phyloP scores from a whole-genome alignment of 768 basidiomycete species.

The Zangia roseola region DNA sequence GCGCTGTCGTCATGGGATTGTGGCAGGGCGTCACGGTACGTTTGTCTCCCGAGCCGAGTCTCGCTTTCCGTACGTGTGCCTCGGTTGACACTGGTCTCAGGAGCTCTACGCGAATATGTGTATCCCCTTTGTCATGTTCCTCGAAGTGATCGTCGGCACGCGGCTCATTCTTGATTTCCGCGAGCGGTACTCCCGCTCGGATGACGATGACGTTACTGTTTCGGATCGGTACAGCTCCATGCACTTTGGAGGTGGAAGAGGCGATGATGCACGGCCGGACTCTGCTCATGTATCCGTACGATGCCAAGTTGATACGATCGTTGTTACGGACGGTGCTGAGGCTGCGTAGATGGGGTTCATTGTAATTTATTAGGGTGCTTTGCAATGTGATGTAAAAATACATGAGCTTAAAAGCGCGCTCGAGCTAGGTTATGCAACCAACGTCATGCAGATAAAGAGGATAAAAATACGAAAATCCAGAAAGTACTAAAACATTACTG shows the following conservation, averaged over 20 bases:
- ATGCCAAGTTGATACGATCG: slow-evolving; percentile 19
- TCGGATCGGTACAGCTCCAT: slow-evolving; percentile 15
- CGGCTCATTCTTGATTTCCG: slow-evolving; percentile 33
- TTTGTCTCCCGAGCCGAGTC: not conserved
- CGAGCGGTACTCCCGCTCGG: slow-evolving; percentile 24
- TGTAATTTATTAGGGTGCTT: slow-evolving; percentile 6
- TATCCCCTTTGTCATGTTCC: slow-evolving; percentile 30
- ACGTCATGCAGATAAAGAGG: slow-evolving; percentile 10
- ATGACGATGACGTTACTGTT: slow-evolving; percentile 3
- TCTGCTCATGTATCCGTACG: slow-evolving; percentile 5
- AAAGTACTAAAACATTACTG: not conserved
- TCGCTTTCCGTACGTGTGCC: not conserved
- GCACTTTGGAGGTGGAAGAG: slow-evolving; percentile 8
- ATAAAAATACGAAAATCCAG: slow-evolving; percentile 11
- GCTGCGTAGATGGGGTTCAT: not conserved
- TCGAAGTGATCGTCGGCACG: slow-evolving; percentile 31
- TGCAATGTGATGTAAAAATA: slow-evolving; percentile 17
- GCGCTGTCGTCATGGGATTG: slow-evolving; percentile 25
- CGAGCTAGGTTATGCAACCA: not conserved
- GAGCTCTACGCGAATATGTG: slow-evolving; percentile 29
- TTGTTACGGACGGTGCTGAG: slow-evolving; percentile 7
- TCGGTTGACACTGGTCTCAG: slow-evolving; percentile 5
- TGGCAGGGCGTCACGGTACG: slow-evolving; percentile 27
- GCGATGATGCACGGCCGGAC: slow-evolving; percentile 1
- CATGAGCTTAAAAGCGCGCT: slow-evolving; percentile 5